These are phyloP conservation scores for Mytilinidion resinicola DNA, from an alignment of 495 filamentous ascomycete species.

Conservation along the genomic window DNA sequence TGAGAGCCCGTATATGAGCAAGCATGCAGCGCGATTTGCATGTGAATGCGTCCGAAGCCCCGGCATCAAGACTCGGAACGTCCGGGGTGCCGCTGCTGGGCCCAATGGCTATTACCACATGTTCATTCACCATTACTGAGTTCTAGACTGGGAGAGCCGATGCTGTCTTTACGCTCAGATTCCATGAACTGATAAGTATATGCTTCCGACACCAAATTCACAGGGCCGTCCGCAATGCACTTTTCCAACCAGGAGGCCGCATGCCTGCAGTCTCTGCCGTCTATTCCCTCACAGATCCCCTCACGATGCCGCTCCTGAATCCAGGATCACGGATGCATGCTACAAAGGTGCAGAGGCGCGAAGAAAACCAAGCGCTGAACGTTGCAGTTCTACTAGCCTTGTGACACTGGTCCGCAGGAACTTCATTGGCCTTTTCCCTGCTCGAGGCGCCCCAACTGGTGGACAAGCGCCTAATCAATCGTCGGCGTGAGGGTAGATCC, in stretches of 20 bases:
- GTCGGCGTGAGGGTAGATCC: slow-evolving; percentile 21
- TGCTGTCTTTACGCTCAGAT: no score
- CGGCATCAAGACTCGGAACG: no score
- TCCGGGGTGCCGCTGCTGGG: no score
- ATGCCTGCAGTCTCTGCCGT: not conserved
- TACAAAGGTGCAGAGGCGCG: not conserved
- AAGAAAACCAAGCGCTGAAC: not conserved
- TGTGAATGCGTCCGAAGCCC: no score
- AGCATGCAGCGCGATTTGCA: no score
- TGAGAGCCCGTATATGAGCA: slow-evolving; percentile 2
- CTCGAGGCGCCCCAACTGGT: not conserved
- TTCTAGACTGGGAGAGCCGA: no score
- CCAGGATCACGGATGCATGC: not conserved
- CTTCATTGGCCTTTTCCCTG: slow-evolving; percentile 1
- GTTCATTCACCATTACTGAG: no score
- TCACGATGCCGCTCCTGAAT: not conserved
- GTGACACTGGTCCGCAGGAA: no score
- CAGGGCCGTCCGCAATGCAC: not conserved
- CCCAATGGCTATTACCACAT: no score
- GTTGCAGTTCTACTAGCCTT: no score
- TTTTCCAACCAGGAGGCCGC: not conserved
- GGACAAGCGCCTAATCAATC: slow-evolving; percentile 12
- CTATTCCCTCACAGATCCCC: not conserved
- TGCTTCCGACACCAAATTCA: no score
- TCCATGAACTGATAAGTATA: no score